Conservation (phyloP, 352 stramenopile species). For the Globisporangium iwayamae region DNA sequence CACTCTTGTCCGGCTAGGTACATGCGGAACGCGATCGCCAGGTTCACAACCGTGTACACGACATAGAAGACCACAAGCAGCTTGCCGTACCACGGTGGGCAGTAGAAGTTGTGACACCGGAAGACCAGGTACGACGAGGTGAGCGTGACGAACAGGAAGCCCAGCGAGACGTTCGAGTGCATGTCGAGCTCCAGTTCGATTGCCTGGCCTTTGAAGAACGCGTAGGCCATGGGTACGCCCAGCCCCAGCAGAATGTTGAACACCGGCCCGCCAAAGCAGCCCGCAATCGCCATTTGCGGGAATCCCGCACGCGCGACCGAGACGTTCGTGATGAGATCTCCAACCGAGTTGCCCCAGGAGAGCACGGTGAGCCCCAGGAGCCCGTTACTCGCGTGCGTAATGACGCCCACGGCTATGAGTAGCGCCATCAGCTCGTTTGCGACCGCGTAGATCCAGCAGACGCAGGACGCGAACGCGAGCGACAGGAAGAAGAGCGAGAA, state of each 20-base stretch:
- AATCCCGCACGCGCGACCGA: constrained; percentile 78
- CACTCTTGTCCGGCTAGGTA: constrained; percentile 2
- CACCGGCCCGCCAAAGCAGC: constrained; percentile 78
- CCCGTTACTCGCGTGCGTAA: constrained; percentile 74
- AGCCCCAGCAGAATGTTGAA: constrained; percentile 84
- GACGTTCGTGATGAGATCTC: constrained; percentile 81
- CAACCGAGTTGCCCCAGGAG: constrained; percentile 82
- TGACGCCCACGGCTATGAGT: constrained; percentile 67
- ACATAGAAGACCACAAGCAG: constrained; percentile 65
- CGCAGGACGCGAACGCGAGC: constrained; percentile 77
- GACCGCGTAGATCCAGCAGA: constrained; percentile 91
- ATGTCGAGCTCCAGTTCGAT: constrained; percentile 51
- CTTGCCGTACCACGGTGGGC: constrained; percentile 69
- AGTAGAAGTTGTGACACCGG: constrained; percentile 44
- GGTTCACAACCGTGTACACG: constrained; percentile 70
- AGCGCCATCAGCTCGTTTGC: constrained; percentile 85
- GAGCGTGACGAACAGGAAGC: constrained; percentile 62
- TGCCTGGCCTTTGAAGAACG: constrained; percentile 41
- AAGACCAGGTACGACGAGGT: constrained; percentile 52
- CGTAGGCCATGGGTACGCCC: constrained; percentile 64
- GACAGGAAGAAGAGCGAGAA: constrained; percentile 55
- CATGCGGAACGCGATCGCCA: constrained; percentile 45
- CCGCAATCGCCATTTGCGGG: constrained; percentile 82
- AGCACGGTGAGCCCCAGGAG: constrained; percentile 77
- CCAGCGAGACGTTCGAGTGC: constrained; percentile 72